Percentiles rank a stretch among this genome's conserved stretches.
Evolutionary conservation across 2,329 filamentous ascomycete genomes (phyloP).

Genomic region (Phyllosticta capitalensis): DNA sequence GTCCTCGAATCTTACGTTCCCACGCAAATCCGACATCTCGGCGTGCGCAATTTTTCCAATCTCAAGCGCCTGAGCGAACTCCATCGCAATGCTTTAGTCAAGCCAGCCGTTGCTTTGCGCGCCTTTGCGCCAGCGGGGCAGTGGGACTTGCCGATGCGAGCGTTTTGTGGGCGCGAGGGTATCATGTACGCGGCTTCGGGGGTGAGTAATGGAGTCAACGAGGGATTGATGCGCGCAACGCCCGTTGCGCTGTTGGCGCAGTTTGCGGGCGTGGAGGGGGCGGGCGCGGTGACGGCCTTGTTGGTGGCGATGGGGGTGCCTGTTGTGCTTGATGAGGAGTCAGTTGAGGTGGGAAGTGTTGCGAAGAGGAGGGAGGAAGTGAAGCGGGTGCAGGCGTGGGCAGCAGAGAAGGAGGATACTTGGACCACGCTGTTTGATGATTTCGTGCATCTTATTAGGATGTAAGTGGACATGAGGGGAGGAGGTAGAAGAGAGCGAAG

Average conservation of each 20-base stretch:
- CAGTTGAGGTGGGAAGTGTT: slow-evolving; percentile 35
- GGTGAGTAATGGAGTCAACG: slow-evolving; percentile 55
- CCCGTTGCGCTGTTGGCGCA: slow-evolving; percentile 44
- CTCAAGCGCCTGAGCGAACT: slow-evolving; percentile 44
- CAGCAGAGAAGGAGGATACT: slow-evolving; percentile 1
- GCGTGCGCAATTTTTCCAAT: slow-evolving; percentile 66
- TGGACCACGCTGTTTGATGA: slow-evolving; percentile 9
- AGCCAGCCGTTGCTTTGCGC: slow-evolving; percentile 63
- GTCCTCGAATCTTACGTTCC: slow-evolving; percentile 57
- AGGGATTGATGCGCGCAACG: slow-evolving; percentile 36
- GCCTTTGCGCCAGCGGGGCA: slow-evolving; percentile 53
- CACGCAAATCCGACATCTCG: slow-evolving; percentile 53
- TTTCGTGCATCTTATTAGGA: slow-evolving; percentile 6
- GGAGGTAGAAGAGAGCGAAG: background rate
- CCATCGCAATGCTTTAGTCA: slow-evolving; percentile 37
- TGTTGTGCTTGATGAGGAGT: slow-evolving; percentile 47
- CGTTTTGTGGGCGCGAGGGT: slow-evolving; percentile 42
- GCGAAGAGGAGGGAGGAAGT: slow-evolving; percentile 29
- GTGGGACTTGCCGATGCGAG: slow-evolving; percentile 53
- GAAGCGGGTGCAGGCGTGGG: slow-evolving; percentile 23
- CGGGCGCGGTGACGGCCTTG: slow-evolving; percentile 47
- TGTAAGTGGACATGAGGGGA: background rate
- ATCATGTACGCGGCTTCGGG: slow-evolving; percentile 53
- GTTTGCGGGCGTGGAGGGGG: slow-evolving; percentile 30
- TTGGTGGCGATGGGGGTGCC: slow-evolving; percentile 43